Percentiles rank a stretch among this genome's conserved stretches.
Evolutionary conservation across 305 asterid genomes (phyloP).

Genomic region (Fraxinus dipetala): DNA sequence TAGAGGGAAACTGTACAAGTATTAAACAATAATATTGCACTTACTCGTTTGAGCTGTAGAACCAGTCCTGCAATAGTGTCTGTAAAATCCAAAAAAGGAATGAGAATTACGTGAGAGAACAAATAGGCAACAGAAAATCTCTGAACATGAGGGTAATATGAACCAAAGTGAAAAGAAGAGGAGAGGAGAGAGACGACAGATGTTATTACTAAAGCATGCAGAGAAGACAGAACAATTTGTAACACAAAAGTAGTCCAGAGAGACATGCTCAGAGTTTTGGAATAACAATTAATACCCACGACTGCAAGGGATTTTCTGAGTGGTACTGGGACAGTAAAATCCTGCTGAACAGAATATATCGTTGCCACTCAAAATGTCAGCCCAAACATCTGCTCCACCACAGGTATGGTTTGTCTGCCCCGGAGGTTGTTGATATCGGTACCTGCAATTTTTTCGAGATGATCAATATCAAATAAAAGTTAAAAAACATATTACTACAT

Average conservation of each 20-base stretch:
- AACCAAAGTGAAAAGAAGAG: background rate
- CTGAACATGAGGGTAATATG: background rate
- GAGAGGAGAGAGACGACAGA: background rate
- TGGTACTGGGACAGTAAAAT: slow-evolving; percentile 64
- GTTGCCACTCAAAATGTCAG: slow-evolving; percentile 46
- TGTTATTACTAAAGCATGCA: slow-evolving; percentile 7
- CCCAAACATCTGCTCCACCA: slow-evolving; percentile 81
- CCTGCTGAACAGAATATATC: slow-evolving; percentile 72
- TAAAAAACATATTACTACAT: slow-evolving; percentile 2
- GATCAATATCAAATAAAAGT: slow-evolving; percentile 21
- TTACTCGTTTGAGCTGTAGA: slow-evolving; percentile 63
- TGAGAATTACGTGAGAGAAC: background rate
- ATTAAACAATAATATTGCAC: slow-evolving; percentile 23
- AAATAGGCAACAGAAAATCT: background rate
- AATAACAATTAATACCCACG: slow-evolving; percentile 46
- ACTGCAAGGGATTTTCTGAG: slow-evolving; percentile 49
- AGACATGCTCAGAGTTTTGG: slow-evolving; percentile 8
- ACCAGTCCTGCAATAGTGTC: slow-evolving; percentile 76
- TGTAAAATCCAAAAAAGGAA: slow-evolving; percentile 30
- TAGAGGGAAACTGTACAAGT: slow-evolving; percentile 9
- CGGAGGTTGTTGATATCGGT: slow-evolving; percentile 72
- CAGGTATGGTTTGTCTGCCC: slow-evolving; percentile 64
- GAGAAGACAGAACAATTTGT: background rate
- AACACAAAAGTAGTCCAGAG: background rate
- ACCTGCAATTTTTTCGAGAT: slow-evolving; percentile 35